A percentile compares a stretch with the other conserved stretches of the same genome.
These are phyloP conservation scores for Corrigiola litoralis DNA, from an alignment of 179 eudicot genomes.

Conservation along the genomic window DNA sequence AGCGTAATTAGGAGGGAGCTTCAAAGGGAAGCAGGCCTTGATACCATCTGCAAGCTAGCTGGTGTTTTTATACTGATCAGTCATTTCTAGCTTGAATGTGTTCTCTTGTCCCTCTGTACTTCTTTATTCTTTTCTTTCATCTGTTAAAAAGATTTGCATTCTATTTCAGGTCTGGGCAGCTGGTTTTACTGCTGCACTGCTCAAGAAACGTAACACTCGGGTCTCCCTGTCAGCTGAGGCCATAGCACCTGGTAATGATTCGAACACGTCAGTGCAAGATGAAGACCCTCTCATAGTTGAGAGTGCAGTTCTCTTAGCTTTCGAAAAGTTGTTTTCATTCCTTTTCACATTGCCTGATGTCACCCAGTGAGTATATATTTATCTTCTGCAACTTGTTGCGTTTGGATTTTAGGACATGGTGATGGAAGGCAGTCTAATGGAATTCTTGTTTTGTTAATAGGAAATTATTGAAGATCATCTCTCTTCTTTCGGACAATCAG, in stretches of 20 bases:
- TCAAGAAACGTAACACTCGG: constrained; percentile 68
- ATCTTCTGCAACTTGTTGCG: background rate
- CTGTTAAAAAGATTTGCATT: background rate
- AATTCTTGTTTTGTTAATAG: constrained; percentile 22
- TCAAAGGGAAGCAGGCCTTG: too few species aligned
- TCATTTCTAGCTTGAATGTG: constrained; percentile 8
- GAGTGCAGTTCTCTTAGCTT: constrained; percentile 35
- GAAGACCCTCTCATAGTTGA: constrained; percentile 46
- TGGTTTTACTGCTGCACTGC: constrained; percentile 85
- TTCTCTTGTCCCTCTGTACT: background rate
- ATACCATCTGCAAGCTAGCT: too few species aligned
- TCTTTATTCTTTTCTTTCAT: background rate
- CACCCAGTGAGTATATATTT: constrained; percentile 44
- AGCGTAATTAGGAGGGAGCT: too few species aligned
- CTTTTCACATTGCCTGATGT: constrained; percentile 61
- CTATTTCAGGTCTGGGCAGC: constrained; percentile 87
- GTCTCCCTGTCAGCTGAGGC: constrained; percentile 32
- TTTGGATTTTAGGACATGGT: background rate
- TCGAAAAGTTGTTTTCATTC: constrained; percentile 70
- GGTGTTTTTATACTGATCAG: too few species aligned
- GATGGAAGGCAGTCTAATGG: constrained; percentile 6
- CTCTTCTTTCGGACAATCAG: constrained; percentile 49
- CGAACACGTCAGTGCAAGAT: constrained; percentile 26
- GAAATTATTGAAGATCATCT: constrained; percentile 52
- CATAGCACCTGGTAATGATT: constrained; percentile 19